phyloP scores from a whole-genome alignment of 345 rosid species.

The Atalantia buxifolia region DNA sequence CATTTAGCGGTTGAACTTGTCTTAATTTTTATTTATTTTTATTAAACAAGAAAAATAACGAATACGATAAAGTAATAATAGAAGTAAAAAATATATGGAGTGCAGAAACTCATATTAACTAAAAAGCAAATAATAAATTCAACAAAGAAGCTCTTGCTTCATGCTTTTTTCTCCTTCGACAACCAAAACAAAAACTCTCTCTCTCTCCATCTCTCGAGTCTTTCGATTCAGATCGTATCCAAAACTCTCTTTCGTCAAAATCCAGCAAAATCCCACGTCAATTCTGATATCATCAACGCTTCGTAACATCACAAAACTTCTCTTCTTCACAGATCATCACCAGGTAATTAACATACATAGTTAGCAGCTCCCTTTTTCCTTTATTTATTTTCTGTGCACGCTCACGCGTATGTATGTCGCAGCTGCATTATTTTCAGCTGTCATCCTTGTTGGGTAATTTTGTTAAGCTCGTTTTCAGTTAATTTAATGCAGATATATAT shows the following conservation, averaged over 20 bases:
- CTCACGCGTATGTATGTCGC: background rate
- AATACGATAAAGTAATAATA: too few relatives aligned
- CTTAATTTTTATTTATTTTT: background rate
- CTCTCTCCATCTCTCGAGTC: slow-evolving; percentile 5
- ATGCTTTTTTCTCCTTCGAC: slow-evolving; percentile 22
- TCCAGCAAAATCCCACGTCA: slow-evolving; percentile 29
- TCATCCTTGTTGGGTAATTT: background rate
- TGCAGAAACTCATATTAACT: background rate
- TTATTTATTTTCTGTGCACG: background rate
- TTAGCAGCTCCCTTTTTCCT: background rate
- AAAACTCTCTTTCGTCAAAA: slow-evolving; percentile 8
- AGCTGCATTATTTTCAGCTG: background rate
- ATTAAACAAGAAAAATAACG: too few relatives aligned
- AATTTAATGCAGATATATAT: background rate
- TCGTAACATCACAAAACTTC: background rate
- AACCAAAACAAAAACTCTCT: background rate
- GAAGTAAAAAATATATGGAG: background rate
- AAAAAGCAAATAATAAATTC: too few relatives aligned
- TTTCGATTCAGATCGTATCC: slow-evolving; percentile 28
- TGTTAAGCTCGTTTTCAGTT: background rate
- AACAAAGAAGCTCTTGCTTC: slow-evolving; percentile 27
- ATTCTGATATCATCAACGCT: slow-evolving; percentile 1
- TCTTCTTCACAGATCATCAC: slow-evolving; percentile 8
- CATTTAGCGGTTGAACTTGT: slow-evolving; percentile 4
- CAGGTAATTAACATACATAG: background rate